A percentile compares a stretch with the other conserved stretches of the same genome.
These are phyloP conservation scores for Phytophthora tubulina DNA, from an alignment of 352 stramenopile species.

Conservation along the genomic window DNA sequence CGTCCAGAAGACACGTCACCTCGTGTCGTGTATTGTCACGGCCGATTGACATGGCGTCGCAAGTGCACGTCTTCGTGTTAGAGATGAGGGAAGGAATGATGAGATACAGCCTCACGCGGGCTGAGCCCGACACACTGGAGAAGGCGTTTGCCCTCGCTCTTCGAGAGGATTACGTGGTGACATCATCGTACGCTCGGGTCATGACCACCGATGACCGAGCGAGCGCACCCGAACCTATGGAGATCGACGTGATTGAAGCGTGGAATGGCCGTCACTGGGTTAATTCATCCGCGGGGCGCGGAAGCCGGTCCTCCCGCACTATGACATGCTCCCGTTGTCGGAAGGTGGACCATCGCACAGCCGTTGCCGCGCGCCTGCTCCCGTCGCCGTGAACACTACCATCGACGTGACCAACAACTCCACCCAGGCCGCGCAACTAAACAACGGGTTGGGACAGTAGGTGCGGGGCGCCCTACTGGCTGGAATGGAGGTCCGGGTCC, in stretches of 20 bases:
- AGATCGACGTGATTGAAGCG: conserved; percentile 4
- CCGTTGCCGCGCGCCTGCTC: not conserved
- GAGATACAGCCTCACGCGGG: no score
- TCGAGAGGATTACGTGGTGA: not conserved
- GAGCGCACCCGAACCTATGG: not conserved
- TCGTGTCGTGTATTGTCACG: not conserved
- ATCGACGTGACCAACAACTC: not conserved
- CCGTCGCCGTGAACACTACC: not conserved
- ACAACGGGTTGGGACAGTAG: not conserved
- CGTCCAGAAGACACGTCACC: conserved; percentile 3
- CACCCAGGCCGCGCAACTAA: not conserved
- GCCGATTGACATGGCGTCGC: no score
- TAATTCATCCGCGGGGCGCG: not conserved
- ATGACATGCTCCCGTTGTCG: no score
- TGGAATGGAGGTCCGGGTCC: no score
- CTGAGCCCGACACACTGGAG: no score
- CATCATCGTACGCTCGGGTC: not conserved
- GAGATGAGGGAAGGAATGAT: no score
- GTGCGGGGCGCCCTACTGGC: not conserved
- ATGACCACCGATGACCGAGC: not conserved
- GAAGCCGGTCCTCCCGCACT: no score
- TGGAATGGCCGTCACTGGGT: not conserved
- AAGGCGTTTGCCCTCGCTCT: not conserved
- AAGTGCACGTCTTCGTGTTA: no score
- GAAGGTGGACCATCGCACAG: not conserved